Percentiles rank a stretch among this genome's conserved stretches.
phyloP scores from a whole-genome alignment of 208 protist genomes.

The Acanthamoeba royreba region DNA sequence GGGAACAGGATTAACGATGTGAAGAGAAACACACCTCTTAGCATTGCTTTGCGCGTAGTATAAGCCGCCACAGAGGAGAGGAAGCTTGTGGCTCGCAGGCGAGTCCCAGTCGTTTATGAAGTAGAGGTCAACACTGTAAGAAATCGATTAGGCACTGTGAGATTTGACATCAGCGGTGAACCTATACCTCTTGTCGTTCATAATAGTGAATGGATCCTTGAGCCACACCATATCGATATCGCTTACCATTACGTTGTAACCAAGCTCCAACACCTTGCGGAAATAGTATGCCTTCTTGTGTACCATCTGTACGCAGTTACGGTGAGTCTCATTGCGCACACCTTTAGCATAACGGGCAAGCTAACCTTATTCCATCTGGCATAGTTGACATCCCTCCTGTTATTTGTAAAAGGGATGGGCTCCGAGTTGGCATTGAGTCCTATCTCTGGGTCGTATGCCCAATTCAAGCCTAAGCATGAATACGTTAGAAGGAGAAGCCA shows the following conservation, averaged over 20 bases:
- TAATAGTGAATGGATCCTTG: background rate
- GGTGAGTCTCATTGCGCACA: no score
- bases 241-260: background rate
- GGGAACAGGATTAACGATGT: no score
- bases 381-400: background rate
- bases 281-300: background rate
- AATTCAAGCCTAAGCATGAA: background rate
- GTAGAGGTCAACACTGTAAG: background rate
- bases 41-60: background rate
- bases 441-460: background rate
- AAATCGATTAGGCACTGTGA: no score
- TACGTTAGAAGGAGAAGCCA: no score
- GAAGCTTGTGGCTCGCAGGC: background rate
- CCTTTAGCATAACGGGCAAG: no score
- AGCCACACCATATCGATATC: background rate
- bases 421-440: background rate
- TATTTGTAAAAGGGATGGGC: background rate
- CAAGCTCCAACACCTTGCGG: background rate
- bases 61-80: background rate
- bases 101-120: background rate
- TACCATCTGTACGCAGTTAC: no score
- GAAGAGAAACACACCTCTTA: background rate
- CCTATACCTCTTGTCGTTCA: background rate
- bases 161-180: background rate
- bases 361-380: background rate